phyloP scores from a whole-genome alignment of 805 yeast species.

The Yarrowia divulgata region DNA sequence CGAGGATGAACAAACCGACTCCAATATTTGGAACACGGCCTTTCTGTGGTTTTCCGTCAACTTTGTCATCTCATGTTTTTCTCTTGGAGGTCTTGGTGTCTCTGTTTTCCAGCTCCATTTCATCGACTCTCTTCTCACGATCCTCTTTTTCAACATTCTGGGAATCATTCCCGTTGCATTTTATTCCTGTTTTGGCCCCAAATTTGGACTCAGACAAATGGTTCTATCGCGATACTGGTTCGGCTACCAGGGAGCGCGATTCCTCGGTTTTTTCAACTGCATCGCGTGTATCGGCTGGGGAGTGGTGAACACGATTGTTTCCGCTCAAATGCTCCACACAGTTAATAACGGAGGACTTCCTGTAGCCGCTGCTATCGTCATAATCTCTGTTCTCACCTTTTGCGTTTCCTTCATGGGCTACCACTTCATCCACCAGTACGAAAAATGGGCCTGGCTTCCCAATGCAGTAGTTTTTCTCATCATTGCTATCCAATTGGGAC shows the following conservation, averaged over 20 bases:
- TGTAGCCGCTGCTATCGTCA: constrained; percentile 88
- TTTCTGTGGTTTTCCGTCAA: constrained; percentile 93
- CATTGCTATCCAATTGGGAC: constrained; percentile 77
- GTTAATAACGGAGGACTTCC: constrained; percentile 74
- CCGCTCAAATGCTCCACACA: constrained; percentile 82
- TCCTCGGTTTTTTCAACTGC: constrained; percentile 77
- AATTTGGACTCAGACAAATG: constrained; percentile 88
- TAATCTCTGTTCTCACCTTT: constrained; percentile 70
- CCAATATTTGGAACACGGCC: constrained; percentile 71
- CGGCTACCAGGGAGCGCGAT: constrained; percentile 77
- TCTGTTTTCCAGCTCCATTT: constrained; percentile 72
- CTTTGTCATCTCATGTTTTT: constrained; percentile 81
- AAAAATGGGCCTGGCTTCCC: constrained; percentile 90
- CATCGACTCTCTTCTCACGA: constrained; percentile 71
- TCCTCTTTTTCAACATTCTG: constrained; percentile 73
- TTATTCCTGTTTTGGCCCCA: constrained; percentile 82
- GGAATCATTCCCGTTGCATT: constrained; percentile 84
- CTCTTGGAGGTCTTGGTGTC: constrained; percentile 77
- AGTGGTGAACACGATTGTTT: constrained; percentile 87
- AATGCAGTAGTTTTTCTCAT: constrained; percentile 74
- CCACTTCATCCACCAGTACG: constrained; percentile 78
- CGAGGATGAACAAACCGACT: constrained; percentile 77
- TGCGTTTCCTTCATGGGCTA: constrained; percentile 84
- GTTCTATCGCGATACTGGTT: constrained; percentile 76
- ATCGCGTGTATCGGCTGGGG: constrained; percentile 96